Percentiles rank a stretch among this genome's conserved stretches.
phyloP scores from a whole-genome alignment of 1,284 basidiomycete genomes.

The Trametes pubescens region DNA sequence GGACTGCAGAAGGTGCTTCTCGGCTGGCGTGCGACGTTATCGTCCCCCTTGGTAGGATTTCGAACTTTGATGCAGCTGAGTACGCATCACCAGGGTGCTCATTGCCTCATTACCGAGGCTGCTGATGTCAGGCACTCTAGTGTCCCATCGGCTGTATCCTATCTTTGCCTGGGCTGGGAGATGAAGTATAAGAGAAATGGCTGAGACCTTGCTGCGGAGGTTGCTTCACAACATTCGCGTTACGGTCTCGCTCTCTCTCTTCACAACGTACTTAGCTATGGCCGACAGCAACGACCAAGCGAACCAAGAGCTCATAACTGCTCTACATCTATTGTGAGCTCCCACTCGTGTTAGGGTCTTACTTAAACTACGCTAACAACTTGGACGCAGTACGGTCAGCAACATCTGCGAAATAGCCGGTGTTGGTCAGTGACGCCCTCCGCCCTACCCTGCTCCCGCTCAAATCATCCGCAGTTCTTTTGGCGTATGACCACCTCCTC shows the following conservation, averaged over 20 bases:
- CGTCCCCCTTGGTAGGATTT: neutral
- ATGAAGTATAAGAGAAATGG: no score
- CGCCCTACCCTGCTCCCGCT: neutral
- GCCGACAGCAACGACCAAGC: constrained; percentile 3
- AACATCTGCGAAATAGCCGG: constrained; percentile 13
- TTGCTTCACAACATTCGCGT: no score
- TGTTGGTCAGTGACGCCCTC: neutral
- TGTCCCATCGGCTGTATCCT: neutral
- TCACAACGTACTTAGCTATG: neutral
- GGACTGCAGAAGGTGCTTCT: neutral
- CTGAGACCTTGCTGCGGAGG: no score
- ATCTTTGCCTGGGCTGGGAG: neutral
- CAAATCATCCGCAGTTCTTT: constrained; percentile 5
- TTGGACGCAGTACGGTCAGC: neutral
- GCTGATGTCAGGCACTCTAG: neutral
- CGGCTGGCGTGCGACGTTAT: neutral
- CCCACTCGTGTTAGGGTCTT: no score
- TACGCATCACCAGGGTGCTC: neutral
- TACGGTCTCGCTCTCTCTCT: no score
- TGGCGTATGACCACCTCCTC: constrained; percentile 31
- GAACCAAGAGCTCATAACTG: constrained; percentile 11
- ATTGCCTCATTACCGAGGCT: neutral
- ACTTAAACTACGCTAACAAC: no score
- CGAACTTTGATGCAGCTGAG: neutral
- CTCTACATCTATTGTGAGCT: constrained; percentile 3